phyloP scores from a whole-genome alignment of 352 stramenopile species.

The Blastocystis sp. region DNA sequence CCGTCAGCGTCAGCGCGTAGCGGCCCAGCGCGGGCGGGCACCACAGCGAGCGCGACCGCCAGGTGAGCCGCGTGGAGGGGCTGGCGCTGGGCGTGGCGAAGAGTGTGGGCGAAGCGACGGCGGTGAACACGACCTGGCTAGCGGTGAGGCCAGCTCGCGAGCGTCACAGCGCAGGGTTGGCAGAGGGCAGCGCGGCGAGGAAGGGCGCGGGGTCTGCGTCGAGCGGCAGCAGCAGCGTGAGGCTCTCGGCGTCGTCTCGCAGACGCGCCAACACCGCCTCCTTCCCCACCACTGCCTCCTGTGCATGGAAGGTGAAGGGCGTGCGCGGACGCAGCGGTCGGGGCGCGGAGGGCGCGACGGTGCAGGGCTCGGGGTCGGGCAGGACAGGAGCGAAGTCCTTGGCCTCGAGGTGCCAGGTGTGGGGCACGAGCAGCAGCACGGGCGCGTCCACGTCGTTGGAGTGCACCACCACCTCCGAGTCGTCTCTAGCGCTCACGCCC shows the following conservation, averaged over 20 bases:
- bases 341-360: neutral
- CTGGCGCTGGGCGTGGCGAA: neutral
- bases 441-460: conserved; percentile 85
- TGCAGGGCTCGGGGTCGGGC: neutral
- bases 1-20: conserved; percentile 72
- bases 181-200: neutral
- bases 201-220: neutral
- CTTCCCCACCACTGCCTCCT: neutral
- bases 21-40: conserved; percentile 9
- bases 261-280: neutral
- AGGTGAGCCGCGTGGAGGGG: neutral
- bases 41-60: conserved; percentile 14
- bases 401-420: conserved; percentile 35
- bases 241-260: neutral
- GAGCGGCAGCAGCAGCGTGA: neutral
- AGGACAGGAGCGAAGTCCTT: neutral
- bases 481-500: conserved; percentile 75
- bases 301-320: neutral
- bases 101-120: neutral
- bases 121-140: conserved; percentile 11
- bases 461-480: conserved; percentile 85
- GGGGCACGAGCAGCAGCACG: conserved; percentile 81
- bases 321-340: neutral
- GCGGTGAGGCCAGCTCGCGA: neutral
- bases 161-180: neutral